Conservation (phyloP, 2,329 filamentous ascomycete genomes). For the Coniochaeta hoffmannii region DNA sequence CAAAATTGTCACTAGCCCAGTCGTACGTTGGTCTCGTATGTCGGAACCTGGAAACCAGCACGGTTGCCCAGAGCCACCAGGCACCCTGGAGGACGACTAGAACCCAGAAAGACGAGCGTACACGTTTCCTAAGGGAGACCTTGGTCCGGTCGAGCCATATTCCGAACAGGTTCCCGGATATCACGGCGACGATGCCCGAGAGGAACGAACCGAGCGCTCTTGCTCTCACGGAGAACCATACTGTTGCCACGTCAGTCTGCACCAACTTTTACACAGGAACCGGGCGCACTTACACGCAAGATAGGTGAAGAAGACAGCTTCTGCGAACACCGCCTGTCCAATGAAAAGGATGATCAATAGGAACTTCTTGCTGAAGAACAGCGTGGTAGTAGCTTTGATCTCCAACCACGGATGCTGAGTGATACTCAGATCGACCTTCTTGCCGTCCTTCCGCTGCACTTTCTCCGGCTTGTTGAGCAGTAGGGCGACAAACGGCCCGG, state of each 20-base stretch:
- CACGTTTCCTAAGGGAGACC: constrained; percentile 45
- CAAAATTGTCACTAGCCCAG: constrained; percentile 58
- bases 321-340: constrained; percentile 61
- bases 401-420: constrained; percentile 48
- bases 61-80: constrained; percentile 66
- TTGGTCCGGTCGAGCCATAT: constrained; percentile 54
- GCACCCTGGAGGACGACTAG: constrained; percentile 54
- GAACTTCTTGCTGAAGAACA: constrained; percentile 55
- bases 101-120: constrained; percentile 45
- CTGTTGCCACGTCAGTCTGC: constrained; percentile 12
- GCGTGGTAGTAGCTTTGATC: constrained; percentile 47
- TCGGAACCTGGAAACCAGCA: constrained; percentile 55
- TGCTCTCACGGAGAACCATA: constrained; percentile 65
- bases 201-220: constrained; percentile 65
- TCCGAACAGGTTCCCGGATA: constrained; percentile 58
- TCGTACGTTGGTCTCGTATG: constrained; percentile 54
- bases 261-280: neutral
- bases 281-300: constrained; percentile 31
- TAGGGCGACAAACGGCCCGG: constrained; percentile 57
- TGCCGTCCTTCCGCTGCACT: constrained; percentile 59
- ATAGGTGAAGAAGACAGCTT: constrained; percentile 68
- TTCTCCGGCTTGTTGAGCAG: constrained; percentile 53
- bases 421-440: constrained; percentile 52
- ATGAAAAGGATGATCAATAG: constrained; percentile 61
- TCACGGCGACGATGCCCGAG: constrained; percentile 59